Evolutionary conservation across 169 alveolate species (phyloP), one percentile per base, ranked within the genome.

Genomic region (Prorocentrum cordatum): DNA sequence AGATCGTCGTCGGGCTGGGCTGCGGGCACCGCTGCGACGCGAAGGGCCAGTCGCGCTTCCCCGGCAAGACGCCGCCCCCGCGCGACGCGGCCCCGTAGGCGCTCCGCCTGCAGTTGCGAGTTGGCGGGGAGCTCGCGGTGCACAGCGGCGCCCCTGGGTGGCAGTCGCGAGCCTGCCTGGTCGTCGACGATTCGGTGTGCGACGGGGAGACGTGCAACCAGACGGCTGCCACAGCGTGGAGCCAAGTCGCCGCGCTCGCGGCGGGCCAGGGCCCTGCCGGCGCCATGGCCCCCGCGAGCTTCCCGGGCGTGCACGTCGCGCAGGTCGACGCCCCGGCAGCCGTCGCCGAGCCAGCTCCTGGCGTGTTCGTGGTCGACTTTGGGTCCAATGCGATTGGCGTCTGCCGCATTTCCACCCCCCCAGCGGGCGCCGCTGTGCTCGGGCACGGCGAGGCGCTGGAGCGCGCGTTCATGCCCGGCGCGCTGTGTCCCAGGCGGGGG

Each of bases 81-180:
- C 27, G 7, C 5, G 72, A 62, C 26, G 32, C 27, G 16, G 14
- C 32, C 45, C 45, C 72, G 12, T 29, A 62, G 45, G 29, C 18
- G 1, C 31, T 62, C 18, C 72, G 72, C 1, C n/a, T 62, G 26
- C 72, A 62, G 72, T 2, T 62, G 72, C 72, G 72, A 26, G n/a
- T 31, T 10, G 32, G 32, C n/a, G 72, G 72, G 72, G 38, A 27
- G 10, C 68, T 9, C 6, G 72, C 20, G 39, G 10, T 62, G 45
- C 72, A 62, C 72, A 62, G 39, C 72, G 72, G 72, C 72, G 31
- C 45, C 38, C 68, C 68, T 9, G 45, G 45, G 47, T 62, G 72
- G 72, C 72, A 42, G 16, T 27, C 45, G 27, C 72, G 72, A 1
- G 45, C 14, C 45, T 38, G 72, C 45, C 32, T 42, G 1, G 72